Evolutionary conservation across 2,329 filamentous ascomycete species (phyloP), one percentile per base, ranked within the genome.

Genomic region (Clonostachys sp.): DNA sequence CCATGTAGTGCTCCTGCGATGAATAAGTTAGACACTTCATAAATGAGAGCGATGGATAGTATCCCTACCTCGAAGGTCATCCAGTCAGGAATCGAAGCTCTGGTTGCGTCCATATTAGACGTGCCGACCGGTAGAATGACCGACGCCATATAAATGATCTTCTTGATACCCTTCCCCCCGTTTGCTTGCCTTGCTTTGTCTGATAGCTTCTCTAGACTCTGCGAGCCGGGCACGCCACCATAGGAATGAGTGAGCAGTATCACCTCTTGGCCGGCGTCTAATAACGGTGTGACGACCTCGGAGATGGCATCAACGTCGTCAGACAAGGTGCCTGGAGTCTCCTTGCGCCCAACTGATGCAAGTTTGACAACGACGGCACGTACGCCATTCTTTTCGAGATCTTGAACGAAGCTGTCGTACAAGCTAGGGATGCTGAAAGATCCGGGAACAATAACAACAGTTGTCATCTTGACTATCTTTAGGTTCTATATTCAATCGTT

Each of bases 231-330:
- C 0, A 66, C 55, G 10, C 67, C 67, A 2, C 66, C 62, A 54
- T 70, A 73, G 16, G 64, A 69, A 45, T 73, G 70, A 12, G 59
- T 56, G 14, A 70, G 38, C 6, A 72, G 51, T 1, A 72, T 50
- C 6, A 72, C 62, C 20, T 71, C 63, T 20, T 67, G 66, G 1
- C 61, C 61, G 1, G 44, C 45, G 8, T 66, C 63, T 4, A 68
- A 63, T 3, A 68, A 61, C 14, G 56, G 42, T 14, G 61, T 51
- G 12, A 71, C 50, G 0, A 60, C 47, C 2, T 55, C 41, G 2
- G 55, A 56, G 5, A 68, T 58, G 5, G 56, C 52, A 0, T 55
- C 55, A 7, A 64, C 57, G 44, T 70, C 63, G 5, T 61, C 61
- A 41, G 62, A 59, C 41, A 61, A 60, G 4, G 50, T 54, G 14